Percentiles rank a stretch among this genome's conserved stretches.
These are phyloP conservation scores for Fusarium sp. DNA, from an alignment of 2,329 filamentous ascomycete species.

Conservation along the genomic window DNA sequence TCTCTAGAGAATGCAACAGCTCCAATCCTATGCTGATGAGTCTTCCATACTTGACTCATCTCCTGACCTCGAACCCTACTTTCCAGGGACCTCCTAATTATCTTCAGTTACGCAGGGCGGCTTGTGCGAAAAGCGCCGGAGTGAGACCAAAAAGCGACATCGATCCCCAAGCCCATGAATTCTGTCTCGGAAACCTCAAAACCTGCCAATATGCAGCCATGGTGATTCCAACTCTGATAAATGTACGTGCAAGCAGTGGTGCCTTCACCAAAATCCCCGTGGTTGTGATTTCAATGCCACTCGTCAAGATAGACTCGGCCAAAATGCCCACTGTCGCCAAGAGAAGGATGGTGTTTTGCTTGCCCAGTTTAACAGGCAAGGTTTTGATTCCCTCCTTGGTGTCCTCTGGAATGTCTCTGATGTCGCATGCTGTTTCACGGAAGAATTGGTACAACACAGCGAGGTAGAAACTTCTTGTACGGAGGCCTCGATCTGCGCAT, in stretches of 20 bases:
- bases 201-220: slow-evolving; percentile 25
- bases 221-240: slow-evolving; percentile 13
- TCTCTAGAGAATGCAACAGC: background rate
- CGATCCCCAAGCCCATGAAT: slow-evolving; percentile 21
- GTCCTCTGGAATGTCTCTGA: slow-evolving; percentile 22
- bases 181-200: slow-evolving; percentile 16
- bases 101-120: background rate
- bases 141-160: slow-evolving; percentile 21
- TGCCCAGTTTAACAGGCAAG: slow-evolving; percentile 25
- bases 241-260: background rate
- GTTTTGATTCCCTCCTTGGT: slow-evolving; percentile 19
- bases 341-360: slow-evolving; percentile 13
- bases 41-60: background rate
- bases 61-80: no score
- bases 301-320: slow-evolving; percentile 12
- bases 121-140: slow-evolving; percentile 25
- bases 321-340: background rate
- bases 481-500: slow-evolving; percentile 1
- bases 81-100: background rate
- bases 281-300: background rate
- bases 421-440: slow-evolving; percentile 25
- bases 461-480: slow-evolving; percentile 15
- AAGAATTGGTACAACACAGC: slow-evolving; percentile 25
- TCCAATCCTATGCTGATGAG: background rate
- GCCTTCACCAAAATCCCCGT: background rate